Evolutionary conservation across 106 monocot genomes (phyloP).

Genomic region (Dendrobium nobile): DNA sequence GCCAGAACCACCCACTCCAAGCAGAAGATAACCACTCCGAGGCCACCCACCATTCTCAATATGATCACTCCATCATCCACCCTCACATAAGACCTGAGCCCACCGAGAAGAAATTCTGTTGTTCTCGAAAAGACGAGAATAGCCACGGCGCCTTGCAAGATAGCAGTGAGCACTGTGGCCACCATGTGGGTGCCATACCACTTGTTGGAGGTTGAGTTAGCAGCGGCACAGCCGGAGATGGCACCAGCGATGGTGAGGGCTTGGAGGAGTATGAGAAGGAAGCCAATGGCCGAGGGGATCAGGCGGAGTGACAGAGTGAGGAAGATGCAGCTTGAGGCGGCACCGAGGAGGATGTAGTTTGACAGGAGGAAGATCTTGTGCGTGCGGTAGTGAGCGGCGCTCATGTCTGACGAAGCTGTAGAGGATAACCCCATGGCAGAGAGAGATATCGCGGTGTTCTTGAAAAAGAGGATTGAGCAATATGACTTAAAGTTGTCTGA

Average conservation of each 20-base stretch:
- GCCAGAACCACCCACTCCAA: constrained; percentile 73
- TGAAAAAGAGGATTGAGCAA: background rate
- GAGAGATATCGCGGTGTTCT: background rate
- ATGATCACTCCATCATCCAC: constrained; percentile 63
- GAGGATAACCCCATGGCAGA: background rate
- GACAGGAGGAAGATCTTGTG: constrained; percentile 68
- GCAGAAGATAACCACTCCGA: constrained; percentile 66
- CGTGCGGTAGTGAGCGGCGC: constrained; percentile 20
- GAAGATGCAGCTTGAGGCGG: constrained; percentile 81
- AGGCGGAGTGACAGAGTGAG: constrained; percentile 93
- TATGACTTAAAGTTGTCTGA: background rate
- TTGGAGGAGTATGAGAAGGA: constrained; percentile 87
- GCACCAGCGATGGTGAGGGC: constrained; percentile 59
- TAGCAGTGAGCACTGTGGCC: constrained; percentile 70
- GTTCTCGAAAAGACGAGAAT: constrained; percentile 63
- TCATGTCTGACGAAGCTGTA: background rate
- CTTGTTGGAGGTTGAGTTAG: constrained; percentile 22
- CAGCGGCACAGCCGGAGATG: constrained; percentile 43
- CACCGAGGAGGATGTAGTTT: constrained; percentile 84
- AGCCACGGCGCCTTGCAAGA: constrained; percentile 78
- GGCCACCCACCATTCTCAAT: constrained; percentile 70
- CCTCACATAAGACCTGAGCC: constrained; percentile 67
- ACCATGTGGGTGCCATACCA: constrained; percentile 88
- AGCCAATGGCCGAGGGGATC: constrained; percentile 58
- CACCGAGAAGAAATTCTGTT: constrained; percentile 46